Conservation (phyloP, 306 rosid species). For the Casuarina glauca region DNA sequence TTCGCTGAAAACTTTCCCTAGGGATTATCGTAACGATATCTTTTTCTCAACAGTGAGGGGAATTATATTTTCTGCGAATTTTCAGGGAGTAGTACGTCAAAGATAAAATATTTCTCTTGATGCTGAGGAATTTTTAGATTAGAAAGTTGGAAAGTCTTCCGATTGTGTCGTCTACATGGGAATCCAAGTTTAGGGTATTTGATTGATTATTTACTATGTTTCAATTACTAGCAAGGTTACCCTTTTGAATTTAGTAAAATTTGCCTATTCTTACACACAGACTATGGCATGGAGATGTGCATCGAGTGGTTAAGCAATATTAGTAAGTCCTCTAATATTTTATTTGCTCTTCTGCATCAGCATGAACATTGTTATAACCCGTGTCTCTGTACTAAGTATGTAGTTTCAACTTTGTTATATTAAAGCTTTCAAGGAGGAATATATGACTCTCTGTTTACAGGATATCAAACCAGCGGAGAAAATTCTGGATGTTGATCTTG, state of each 20-base stretch:
- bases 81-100: background rate
- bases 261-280: background rate
- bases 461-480: constrained; percentile 48
- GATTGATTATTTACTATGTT: background rate
- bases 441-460: constrained; percentile 41
- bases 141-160: background rate
- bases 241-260: background rate
- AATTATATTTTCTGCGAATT: background rate
- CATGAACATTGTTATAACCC: background rate
- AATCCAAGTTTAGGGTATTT: background rate
- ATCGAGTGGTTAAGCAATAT: background rate
- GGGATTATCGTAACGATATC: background rate
- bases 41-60: background rate
- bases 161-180: background rate
- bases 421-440: background rate
- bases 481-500: constrained; percentile 48
- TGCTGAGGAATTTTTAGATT: background rate
- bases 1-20: background rate
- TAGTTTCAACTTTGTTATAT: background rate
- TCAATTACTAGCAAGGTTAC: background rate
- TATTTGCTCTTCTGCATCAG: background rate
- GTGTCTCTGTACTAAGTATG: background rate
- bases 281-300: background rate
- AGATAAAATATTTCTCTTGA: background rate
- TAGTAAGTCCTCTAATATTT: background rate